Evolutionary conservation across 305 asterid species (phyloP), one percentile per base, ranked within the genome.

Genomic region (Vinca major): DNA sequence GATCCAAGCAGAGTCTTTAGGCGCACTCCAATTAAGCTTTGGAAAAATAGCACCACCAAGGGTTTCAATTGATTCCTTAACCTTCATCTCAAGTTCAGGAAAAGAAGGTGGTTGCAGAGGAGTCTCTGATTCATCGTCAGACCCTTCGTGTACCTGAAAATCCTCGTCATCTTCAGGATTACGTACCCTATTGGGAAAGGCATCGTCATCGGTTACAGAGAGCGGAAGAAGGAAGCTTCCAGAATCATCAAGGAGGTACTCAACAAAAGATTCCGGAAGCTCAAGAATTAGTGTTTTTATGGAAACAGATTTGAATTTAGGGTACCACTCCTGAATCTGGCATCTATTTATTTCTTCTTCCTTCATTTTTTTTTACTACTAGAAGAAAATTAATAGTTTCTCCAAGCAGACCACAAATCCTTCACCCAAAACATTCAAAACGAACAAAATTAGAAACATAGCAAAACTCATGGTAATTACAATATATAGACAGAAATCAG

Each of bases 321-420:
- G 98, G 76, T 86, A 90, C 97, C 97, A 90, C 75, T 86, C 95
- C 67, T 92, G 98, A 77, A 92, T 88, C 79, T 92, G 96, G 78
- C 97, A 92, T 72, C 86, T 78, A 69, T 85, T 84, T 26, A 90
- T 80, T 66, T 92, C 97, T 74, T 84, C 91, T 83, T 74, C 82
- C 71, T 76, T 86, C 96, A 89, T 91, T 41, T 63, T 67, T 40
- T 26, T 26, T 26, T 26, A 26, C 33, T 26, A 26, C 33, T 26
- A 26, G 33, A 26, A 26, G 33, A 26, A 26, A 26, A 26, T 26
- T 26, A 26, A 0, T 26, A 26, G 33, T 26, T 26, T 26, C 33
- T 26, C 33, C 33, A 26, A 26, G 33, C 33, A 26, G 33, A 26
- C 33, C 33, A 26, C 33, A 26, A 26, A 26, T 26, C 33, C 33